Percentiles rank a stretch among this genome's conserved stretches.
Evolutionary conservation across 192 early-diverging fungal genomes (phyloP).

Genomic region (Coemansia sp.): DNA sequence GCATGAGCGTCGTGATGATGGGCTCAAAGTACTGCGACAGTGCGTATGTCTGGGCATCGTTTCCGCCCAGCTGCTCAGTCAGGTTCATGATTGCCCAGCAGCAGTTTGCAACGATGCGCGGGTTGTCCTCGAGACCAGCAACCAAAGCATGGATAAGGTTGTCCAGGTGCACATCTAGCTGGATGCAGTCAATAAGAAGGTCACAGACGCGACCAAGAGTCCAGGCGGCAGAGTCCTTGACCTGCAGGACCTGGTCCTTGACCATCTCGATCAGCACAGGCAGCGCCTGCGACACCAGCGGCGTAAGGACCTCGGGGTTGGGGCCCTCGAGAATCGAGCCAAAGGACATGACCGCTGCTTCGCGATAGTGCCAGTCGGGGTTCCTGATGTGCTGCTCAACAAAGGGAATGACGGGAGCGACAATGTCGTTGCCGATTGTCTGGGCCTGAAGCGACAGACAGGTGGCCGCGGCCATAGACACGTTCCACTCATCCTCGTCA

Average conservation of each 20-base stretch:
- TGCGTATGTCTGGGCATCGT: conserved; percentile 62
- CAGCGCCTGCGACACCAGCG: conserved; percentile 80
- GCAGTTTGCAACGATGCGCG: conserved; percentile 92
- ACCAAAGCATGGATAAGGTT: conserved; percentile 75
- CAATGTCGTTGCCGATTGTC: conserved; percentile 78
- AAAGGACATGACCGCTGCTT: conserved; percentile 98
- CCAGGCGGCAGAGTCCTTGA: conserved; percentile 99
- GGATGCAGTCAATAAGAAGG: conserved; percentile 70
- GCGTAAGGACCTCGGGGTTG: conserved; percentile 58
- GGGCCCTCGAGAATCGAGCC: conserved; percentile 98
- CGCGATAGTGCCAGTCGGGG: conserved; percentile 89
- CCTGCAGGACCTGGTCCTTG: conserved; percentile 81
- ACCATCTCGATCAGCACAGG: conserved; percentile 87
- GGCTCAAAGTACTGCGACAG: conserved; percentile 87
- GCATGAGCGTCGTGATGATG: conserved; percentile 73
- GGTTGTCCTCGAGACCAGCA: conserved; percentile 78
- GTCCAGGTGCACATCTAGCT: conserved; percentile 70
- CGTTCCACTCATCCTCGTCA: conserved; percentile 99
- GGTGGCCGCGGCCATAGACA: conserved; percentile 96
- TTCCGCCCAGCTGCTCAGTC: conserved; percentile 75
- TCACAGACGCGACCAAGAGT: conserved; percentile 96
- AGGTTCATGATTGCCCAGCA: conserved; percentile 96
- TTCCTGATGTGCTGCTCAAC: conserved; percentile 83
- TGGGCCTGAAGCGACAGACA: conserved; percentile 87
- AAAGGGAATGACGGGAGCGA: conserved; percentile 84